These are phyloP conservation scores for Boletus rubescentipes DNA, from an alignment of 768 basidiomycete genomes.

Conservation along the genomic window DNA sequence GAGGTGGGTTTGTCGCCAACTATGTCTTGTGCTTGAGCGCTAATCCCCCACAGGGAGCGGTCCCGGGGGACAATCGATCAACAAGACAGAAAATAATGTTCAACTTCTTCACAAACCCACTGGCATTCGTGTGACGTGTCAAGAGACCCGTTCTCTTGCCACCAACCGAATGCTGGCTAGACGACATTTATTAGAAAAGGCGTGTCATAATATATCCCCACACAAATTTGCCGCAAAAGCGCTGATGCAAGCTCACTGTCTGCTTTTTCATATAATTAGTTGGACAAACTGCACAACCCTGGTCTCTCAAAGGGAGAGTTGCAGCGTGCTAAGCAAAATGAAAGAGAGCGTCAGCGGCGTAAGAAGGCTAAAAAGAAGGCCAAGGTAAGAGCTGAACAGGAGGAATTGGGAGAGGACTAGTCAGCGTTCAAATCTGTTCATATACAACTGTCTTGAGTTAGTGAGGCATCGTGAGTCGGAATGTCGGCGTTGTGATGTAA, in stretches of 20 bases:
- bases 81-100: constrained; percentile 92
- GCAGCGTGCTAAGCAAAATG: constrained; percentile 66
- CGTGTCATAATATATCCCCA: constrained; percentile 38
- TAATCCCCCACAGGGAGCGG: constrained; percentile 63
- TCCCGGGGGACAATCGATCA: constrained; percentile 95
- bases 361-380: constrained; percentile 81
- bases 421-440: neutral
- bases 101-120: constrained; percentile 88
- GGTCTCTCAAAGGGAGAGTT: constrained; percentile 73
- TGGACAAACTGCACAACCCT: constrained; percentile 72
- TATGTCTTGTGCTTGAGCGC: neutral
- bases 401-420: constrained; percentile 15
- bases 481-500: neutral
- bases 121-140: constrained; percentile 82
- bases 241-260: constrained; percentile 18
- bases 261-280: constrained; percentile 38
- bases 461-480: neutral
- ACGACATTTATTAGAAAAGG: constrained; percentile 73
- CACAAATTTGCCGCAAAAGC: constrained; percentile 3
- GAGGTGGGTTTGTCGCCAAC: constrained; percentile 51
- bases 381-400: constrained; percentile 27
- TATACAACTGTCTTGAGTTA: neutral
- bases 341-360: constrained; percentile 68
- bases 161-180: constrained; percentile 80
- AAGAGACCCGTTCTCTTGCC: constrained; percentile 82